Percentiles rank a stretch among this genome's conserved stretches.
phyloP scores from a whole-genome alignment of 495 filamentous ascomycete species.

The Durotheca rogersii region DNA sequence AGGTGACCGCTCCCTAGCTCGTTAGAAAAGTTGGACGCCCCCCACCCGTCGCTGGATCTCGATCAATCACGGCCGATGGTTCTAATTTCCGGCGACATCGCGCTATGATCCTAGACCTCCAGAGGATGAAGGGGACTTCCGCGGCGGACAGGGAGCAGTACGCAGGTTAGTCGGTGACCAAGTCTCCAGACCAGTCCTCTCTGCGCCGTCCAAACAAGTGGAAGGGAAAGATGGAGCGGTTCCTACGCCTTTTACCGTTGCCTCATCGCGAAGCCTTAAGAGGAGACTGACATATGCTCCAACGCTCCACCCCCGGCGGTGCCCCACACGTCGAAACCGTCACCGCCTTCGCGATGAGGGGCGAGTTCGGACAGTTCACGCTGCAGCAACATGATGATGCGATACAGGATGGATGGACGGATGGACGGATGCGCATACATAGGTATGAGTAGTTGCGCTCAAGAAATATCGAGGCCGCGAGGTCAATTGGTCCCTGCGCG shows the following conservation, averaged over 20 bases:
- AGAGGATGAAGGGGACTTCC: background rate
- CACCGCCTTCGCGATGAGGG: constrained; percentile 3
- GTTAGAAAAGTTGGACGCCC: background rate
- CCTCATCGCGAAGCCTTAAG: constrained; percentile 6
- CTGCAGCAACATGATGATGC: background rate
- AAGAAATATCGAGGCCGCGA: too few species aligned
- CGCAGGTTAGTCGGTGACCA: background rate
- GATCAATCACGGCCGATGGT: constrained; percentile 3
- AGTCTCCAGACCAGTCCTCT: background rate
- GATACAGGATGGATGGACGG: background rate
- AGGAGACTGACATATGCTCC: background rate
- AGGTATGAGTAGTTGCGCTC: too few species aligned
- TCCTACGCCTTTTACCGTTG: constrained; percentile 3
- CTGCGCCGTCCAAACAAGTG: background rate
- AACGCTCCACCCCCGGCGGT: constrained; percentile 6
- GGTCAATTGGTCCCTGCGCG: too few species aligned
- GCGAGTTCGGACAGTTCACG: background rate
- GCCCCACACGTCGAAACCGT: constrained; percentile 4
- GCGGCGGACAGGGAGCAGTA: background rate
- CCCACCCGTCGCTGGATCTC: constrained; percentile 1
- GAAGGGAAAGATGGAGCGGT: background rate
- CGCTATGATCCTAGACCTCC: background rate
- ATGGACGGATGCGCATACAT: background rate
- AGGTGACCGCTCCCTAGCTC: too few species aligned
- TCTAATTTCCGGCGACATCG: constrained; percentile 10